Base-by-base conservation (phyloP, 164 flowering plant genomes). In the Taxillus chinensis region DNA sequence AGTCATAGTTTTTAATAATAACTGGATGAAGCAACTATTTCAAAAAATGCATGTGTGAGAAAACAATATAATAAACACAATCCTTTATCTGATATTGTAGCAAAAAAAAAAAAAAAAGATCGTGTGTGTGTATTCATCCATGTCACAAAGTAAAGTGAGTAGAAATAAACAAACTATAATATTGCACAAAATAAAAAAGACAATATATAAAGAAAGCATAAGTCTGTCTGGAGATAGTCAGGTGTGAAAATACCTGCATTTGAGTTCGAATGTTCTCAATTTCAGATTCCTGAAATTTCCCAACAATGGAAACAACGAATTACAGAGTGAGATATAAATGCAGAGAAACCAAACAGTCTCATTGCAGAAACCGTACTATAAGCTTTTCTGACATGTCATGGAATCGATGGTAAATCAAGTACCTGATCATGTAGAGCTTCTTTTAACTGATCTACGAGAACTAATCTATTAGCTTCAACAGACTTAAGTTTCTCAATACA, bases 381-480 rank as follows among this genome's bases (percentile, higher is more conserved):
- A 57, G 12, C 15, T 8, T 51, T 13, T 41, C 8, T 0, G 60
- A 40, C 37, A 49, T 43, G n/a, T 54, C 39, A 65, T 43, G 12
- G 48, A 65, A 57, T 15, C 13, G 10, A 46, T 17, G 43, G 16
- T 4, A 53, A 57, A 62, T 42, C 39, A 39, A n/a, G 5, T 77
- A 89, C 98, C 93, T 92, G 90, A 67, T 85, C 95, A 66, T 75
- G 74, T 27, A 93, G 70, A 62, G 97, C 97, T 70, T 88, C 91
- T 76, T 72, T 85, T 73, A 93, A 78, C 68, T 87, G 88, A 64
- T 87, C 70, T 16, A 90, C 90, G 50, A 90, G 87, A 8, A 82
- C 80, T 41, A 64, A 73, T 74, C 96, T 83, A 67, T 75, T 85
- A 60, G 80, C 82, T 82, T 93, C 92, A 62, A 80, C 77, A 58